Evolutionary conservation across 257 asterid species (phyloP).

Genomic region (Plantago major): DNA sequence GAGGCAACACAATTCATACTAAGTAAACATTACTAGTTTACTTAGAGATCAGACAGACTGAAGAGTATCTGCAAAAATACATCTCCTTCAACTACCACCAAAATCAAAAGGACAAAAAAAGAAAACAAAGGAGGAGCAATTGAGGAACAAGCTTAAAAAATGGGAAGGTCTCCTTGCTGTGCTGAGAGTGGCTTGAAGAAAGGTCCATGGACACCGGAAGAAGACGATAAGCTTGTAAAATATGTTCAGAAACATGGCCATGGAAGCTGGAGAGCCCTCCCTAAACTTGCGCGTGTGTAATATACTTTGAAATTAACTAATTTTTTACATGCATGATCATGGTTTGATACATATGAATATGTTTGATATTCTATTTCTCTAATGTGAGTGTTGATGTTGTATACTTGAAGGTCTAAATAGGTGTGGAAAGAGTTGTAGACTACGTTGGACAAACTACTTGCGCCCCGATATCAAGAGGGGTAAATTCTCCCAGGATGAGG

Average conservation of each 20-base stretch:
- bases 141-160: conserved; percentile 1
- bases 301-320: neutral
- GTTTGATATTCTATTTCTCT: neutral
- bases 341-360: too few relatives aligned
- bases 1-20: conserved; percentile 32
- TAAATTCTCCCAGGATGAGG: conserved; percentile 72
- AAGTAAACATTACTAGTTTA: conserved; percentile 17
- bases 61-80: neutral
- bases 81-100: neutral
- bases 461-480: conserved; percentile 90
- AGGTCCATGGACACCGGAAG: conserved; percentile 97
- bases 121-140: too few relatives aligned
- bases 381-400: neutral
- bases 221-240: conserved; percentile 67
- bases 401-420: conserved; percentile 53
- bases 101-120: too few relatives aligned
- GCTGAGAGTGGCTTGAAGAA: conserved; percentile 77
- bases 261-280: conserved; percentile 96
- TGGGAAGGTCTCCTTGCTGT: conserved; percentile 75
- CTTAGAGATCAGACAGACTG: neutral
- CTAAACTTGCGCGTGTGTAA: conserved; percentile 62
- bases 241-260: conserved; percentile 71
- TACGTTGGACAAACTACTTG: conserved; percentile 79
- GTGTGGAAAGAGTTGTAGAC: conserved; percentile 85
- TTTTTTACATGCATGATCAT: too few relatives aligned